Evolutionary conservation across 2,329 filamentous ascomycete species (phyloP), one percentile per base, ranked within the genome.

Genomic region (Fusarium sp.): DNA sequence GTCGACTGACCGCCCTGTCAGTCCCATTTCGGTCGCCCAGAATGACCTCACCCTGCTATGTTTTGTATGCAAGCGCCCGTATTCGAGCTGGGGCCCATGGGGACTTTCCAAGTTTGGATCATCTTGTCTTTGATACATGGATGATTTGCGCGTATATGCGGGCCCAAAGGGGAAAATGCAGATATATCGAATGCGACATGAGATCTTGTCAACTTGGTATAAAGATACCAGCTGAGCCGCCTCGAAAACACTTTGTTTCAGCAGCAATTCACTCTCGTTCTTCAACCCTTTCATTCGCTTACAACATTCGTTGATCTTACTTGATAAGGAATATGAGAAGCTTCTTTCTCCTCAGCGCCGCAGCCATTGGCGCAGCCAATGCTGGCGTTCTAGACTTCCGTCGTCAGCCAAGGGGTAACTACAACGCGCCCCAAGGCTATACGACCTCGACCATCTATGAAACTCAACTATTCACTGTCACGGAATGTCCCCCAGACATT

Each of bases 11-110:
- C 62, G 60, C 60, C 60, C 60, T 65, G 40, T 52, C 60, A 47
- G 4, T 59, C 52, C 45, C 34, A 3, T 45, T 65, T 52, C 7
- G 61, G 50, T 2, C 62, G 31, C 39, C 42, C 44, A 42, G 14
- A n/a, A 65, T 59, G 62, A 65, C 62, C 52, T 65, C 62, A 65
- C 60, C 62, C 60, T 52, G 52, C 62, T 36, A 58, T 65, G 24
- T 65, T 51, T 26, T 59, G 22, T 34, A 65, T 65, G 62, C 62
- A 65, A 65, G 62, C 60, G 62, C 62, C 62, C 62, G 62, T 65
- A 65, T 65, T 65, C 60, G 24, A 40, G 11, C 52, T 39, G 33
- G 24, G 28, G 17, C 38, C n/a, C 24, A 39, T 33, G 52, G 45
- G 17, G 53, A 38, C 60, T 40, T 59, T 7, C 62, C 62, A 64